These are phyloP conservation scores for Fraxinus nigra DNA, from an alignment of 305 asterid genomes.

Conservation along the genomic window DNA sequence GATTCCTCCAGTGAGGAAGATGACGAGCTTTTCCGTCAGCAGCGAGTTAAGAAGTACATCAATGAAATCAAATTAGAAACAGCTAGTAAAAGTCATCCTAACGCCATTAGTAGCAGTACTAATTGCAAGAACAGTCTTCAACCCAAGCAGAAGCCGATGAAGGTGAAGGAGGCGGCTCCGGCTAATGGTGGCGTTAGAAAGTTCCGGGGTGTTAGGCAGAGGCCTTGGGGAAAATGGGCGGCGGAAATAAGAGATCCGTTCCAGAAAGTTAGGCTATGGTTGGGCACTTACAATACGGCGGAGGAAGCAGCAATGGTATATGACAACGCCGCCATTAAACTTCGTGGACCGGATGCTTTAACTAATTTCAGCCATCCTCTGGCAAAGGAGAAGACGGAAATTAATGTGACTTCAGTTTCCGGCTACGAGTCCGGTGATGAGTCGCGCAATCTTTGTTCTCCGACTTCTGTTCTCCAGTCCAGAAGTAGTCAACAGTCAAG, in stretches of 20 bases:
- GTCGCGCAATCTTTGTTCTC: slow-evolving; percentile 24
- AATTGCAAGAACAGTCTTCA: neutral
- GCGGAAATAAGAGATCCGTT: slow-evolving; percentile 54
- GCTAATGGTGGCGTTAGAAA: slow-evolving; percentile 24
- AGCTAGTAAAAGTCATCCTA: neutral
- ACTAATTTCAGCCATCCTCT: slow-evolving; percentile 40
- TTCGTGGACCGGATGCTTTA: slow-evolving; percentile 50
- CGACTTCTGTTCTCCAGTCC: slow-evolving; percentile 30
- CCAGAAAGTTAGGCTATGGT: slow-evolving; percentile 44
- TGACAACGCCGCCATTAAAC: slow-evolving; percentile 49
- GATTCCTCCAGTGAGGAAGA: slow-evolving; percentile 45
- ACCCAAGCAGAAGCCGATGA: slow-evolving; percentile 31
- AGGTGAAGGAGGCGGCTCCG: slow-evolving; percentile 11
- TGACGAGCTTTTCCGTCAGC: slow-evolving; percentile 27
- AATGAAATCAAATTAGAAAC: slow-evolving; percentile 32
- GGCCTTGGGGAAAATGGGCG: slow-evolving; percentile 63
- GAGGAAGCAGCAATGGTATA: slow-evolving; percentile 60
- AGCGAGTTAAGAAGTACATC: slow-evolving; percentile 37
- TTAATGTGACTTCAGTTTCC: slow-evolving; percentile 26
- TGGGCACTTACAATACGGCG: slow-evolving; percentile 53
- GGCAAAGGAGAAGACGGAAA: neutral
- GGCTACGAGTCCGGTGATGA: slow-evolving; percentile 29
- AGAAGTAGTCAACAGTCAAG: slow-evolving; percentile 17
- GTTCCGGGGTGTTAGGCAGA: slow-evolving; percentile 49
- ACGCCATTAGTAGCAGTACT: neutral